These are phyloP conservation scores for Lactarius akahatsu DNA, from an alignment of 768 basidiomycete species.

Conservation along the genomic window DNA sequence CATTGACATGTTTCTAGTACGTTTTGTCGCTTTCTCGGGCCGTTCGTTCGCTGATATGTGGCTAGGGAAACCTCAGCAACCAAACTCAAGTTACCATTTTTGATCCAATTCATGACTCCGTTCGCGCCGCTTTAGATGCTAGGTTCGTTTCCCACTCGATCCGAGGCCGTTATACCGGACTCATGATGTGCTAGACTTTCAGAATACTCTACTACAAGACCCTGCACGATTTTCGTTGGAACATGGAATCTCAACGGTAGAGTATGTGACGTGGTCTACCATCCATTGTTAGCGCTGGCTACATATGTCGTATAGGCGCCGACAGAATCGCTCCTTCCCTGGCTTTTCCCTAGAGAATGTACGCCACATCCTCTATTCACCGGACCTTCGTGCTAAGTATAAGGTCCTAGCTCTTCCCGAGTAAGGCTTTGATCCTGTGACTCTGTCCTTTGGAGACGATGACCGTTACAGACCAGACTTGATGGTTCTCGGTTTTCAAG, in stretches of 20 bases:
- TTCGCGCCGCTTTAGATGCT: constrained; percentile 67
- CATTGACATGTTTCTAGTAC: constrained; percentile 92
- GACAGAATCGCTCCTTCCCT: constrained; percentile 82
- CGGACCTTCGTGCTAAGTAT: constrained; percentile 4
- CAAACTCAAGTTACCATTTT: constrained; percentile 89
- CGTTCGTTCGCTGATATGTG: constrained; percentile 4
- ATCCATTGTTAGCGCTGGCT: constrained; percentile 7
- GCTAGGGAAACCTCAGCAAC: constrained; percentile 90
- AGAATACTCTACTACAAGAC: constrained; percentile 80
- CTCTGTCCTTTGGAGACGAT: background rate
- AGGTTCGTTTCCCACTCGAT: constrained; percentile 46
- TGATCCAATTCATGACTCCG: constrained; percentile 90
- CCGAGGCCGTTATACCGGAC: background rate
- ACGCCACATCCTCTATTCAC: constrained; percentile 34
- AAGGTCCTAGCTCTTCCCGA: constrained; percentile 42
- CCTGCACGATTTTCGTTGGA: constrained; percentile 78
- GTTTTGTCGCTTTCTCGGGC: constrained; percentile 31
- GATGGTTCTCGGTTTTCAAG: constrained; percentile 90
- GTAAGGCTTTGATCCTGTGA: constrained; percentile 37
- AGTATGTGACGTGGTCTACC: constrained; percentile 43
- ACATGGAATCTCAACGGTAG: constrained; percentile 97
- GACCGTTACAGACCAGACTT: constrained; percentile 68
- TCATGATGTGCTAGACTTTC: constrained; percentile 46
- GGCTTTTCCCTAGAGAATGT: constrained; percentile 88
- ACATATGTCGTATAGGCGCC: constrained; percentile 51